Percentiles rank a stretch among this genome's conserved stretches.
Evolutionary conservation across 345 rosid species (phyloP).

Genomic region (Populus euphratica): DNA sequence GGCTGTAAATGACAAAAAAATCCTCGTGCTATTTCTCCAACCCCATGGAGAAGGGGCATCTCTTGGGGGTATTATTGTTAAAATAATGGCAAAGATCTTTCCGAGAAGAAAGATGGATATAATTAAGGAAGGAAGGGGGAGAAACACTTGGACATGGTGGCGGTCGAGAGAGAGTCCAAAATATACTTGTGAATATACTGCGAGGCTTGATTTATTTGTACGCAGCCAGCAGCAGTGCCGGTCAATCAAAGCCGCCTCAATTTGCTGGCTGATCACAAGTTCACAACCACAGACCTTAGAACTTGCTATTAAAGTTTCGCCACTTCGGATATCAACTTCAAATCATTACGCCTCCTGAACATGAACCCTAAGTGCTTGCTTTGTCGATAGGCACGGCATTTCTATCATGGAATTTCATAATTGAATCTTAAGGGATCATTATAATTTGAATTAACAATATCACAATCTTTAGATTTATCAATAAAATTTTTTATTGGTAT

Average conservation of each 20-base stretch:
- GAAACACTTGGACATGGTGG: too few relatives aligned
- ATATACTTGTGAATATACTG: too few relatives aligned
- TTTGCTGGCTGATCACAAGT: conserved; percentile 22
- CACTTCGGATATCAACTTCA: conserved; percentile 19
- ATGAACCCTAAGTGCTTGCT: conserved; percentile 24
- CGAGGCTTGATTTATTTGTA: too few relatives aligned
- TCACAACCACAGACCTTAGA: conserved; percentile 22
- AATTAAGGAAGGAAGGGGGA: too few relatives aligned
- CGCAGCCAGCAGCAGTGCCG: too few relatives aligned
- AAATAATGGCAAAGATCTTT: too few relatives aligned
- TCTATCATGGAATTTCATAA: conserved; percentile 26
- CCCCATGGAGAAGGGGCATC: background rate
- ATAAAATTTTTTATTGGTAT: too few relatives aligned
- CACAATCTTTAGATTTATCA: too few relatives aligned
- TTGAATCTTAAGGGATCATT: conserved; percentile 26
- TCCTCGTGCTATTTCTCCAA: background rate
- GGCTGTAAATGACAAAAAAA: too few relatives aligned
- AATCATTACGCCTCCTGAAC: conserved; percentile 26
- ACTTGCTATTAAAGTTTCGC: conserved; percentile 26
- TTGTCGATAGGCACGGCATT: conserved; percentile 22
- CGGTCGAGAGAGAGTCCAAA: too few relatives aligned
- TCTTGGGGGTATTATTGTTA: background rate
- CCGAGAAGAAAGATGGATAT: too few relatives aligned
- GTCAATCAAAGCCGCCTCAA: conserved; percentile 5
- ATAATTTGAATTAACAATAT: conserved; percentile 29